phyloP scores from a whole-genome alignment of 2,329 filamentous ascomycete genomes.

The Spiromastix sp. region DNA sequence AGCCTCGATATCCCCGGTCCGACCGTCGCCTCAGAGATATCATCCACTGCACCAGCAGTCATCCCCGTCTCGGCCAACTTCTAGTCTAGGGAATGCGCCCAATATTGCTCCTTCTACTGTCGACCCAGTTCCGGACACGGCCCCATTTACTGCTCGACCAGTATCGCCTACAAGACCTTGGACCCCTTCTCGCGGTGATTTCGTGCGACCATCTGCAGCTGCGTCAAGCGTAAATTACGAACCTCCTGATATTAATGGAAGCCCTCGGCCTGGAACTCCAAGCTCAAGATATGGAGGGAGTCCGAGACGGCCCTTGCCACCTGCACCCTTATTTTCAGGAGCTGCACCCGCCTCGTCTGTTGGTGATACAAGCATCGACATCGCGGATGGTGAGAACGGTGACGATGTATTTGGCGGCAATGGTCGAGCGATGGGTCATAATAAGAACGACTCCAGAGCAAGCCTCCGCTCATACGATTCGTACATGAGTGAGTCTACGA shows the following conservation, averaged over 20 bases:
- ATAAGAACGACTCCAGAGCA: constrained; percentile 47
- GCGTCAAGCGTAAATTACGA: constrained; percentile 63
- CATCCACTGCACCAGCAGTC: constrained; percentile 21
- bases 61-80: constrained; percentile 29
- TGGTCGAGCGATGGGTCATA: constrained; percentile 25
- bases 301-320: constrained; percentile 75
- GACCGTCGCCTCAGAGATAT: constrained; percentile 22
- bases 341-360: constrained; percentile 31
- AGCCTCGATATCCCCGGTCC: constrained; percentile 15
- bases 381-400: constrained; percentile 52
- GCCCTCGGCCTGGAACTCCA: constrained; percentile 79
- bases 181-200: constrained; percentile 51
- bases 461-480: constrained; percentile 53
- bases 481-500: constrained; percentile 50
- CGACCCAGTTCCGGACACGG: constrained; percentile 22
- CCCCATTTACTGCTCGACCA: constrained; percentile 29
- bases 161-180: constrained; percentile 40
- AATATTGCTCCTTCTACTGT: constrained; percentile 32
- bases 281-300: constrained; percentile 82
- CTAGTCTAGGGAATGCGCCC: constrained; percentile 32
- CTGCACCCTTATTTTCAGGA: constrained; percentile 76
- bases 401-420: constrained; percentile 63
- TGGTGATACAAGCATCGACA: constrained; percentile 35
- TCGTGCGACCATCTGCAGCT: constrained; percentile 57
- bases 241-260: constrained; percentile 79